A percentile compares a stretch with the other conserved stretches of the same genome.
phyloP scores from a whole-genome alignment of 768 basidiomycete species.

The Phaeolepiota aurea region DNA sequence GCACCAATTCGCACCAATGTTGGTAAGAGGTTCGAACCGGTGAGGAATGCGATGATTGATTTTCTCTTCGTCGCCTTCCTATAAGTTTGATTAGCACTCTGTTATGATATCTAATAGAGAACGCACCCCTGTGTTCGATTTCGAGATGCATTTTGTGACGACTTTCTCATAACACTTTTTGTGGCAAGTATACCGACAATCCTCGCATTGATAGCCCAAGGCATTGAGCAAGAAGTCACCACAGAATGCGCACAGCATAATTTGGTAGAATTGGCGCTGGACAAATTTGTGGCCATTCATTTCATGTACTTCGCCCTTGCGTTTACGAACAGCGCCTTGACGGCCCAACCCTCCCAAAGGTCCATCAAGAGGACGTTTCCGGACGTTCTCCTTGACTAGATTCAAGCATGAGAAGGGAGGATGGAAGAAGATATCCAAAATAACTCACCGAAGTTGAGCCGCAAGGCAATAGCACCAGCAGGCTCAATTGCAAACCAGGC shows the following conservation, averaged over 20 bases:
- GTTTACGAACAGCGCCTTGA: conserved; percentile 95
- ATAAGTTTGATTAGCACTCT: not conserved
- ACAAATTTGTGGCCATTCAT: conserved; percentile 99
- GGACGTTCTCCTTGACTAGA: conserved; percentile 94
- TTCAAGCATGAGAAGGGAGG: conserved; percentile 8
- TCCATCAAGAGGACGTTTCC: conserved; percentile 90
- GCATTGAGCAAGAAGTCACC: conserved; percentile 96
- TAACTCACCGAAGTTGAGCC: conserved; percentile 84
- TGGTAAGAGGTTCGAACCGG: conserved; percentile 93
- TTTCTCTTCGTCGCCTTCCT: conserved; percentile 97
- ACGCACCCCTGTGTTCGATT: conserved; percentile 88
- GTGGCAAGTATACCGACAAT: conserved; percentile 98
- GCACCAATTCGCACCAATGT: conserved; percentile 98
- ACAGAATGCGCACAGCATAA: conserved; percentile 98
- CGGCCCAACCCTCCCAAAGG: conserved; percentile 84
- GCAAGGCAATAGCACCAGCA: conserved; percentile 84
- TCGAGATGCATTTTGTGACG: conserved; percentile 98
- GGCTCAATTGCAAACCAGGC: conserved; percentile 98
- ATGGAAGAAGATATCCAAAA: conserved; percentile 4
- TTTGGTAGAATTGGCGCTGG: conserved; percentile 94
- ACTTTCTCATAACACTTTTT: conserved; percentile 99
- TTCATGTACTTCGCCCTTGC: conserved; percentile 96
- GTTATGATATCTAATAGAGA: not conserved
- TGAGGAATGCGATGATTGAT: conserved; percentile 99
- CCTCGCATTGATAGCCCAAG: conserved; percentile 97